Conservation (phyloP, 75 land plant genomes). For the Sequoia sempervirens region DNA sequence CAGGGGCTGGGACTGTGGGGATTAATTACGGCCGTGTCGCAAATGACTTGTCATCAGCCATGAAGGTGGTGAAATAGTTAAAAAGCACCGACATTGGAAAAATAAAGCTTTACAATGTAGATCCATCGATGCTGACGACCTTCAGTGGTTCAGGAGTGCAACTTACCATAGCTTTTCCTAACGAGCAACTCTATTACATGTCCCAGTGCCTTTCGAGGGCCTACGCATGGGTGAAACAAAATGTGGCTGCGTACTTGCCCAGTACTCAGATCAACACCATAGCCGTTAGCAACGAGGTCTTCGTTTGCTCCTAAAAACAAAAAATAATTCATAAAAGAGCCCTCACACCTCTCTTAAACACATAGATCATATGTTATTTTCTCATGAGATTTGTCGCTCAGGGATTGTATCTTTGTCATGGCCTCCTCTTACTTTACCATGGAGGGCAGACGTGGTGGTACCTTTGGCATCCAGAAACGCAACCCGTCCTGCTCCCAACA, state of each 20-base stretch:
- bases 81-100: constrained; percentile 39
- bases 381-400: too few species aligned
- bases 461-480: too few species aligned
- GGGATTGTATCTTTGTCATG: too few species aligned
- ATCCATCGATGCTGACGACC: constrained; percentile 55
- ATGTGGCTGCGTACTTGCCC: constrained; percentile 51
- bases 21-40: constrained; percentile 70
- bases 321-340: too few species aligned
- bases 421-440: too few species aligned
- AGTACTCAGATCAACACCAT: constrained; percentile 52
- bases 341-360: too few species aligned
- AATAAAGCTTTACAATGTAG: constrained; percentile 67
- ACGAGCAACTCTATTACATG: constrained; percentile 46
- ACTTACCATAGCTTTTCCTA: constrained; percentile 57
- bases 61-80: constrained; percentile 47
- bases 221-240: constrained; percentile 44
- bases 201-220: constrained; percentile 38
- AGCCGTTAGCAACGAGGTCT: constrained; percentile 81
- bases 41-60: constrained; percentile 57
- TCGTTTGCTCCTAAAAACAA: constrained; percentile 35
- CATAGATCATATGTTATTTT: too few species aligned
- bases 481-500: too few species aligned
- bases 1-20: constrained; percentile 42
- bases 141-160: constrained; percentile 42
- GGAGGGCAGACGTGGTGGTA: too few species aligned